Percentiles rank a stretch among this genome's conserved stretches.
These are phyloP conservation scores for Curvularia verruculosa DNA, from an alignment of 2,329 filamentous ascomycete species.

Conservation along the genomic window DNA sequence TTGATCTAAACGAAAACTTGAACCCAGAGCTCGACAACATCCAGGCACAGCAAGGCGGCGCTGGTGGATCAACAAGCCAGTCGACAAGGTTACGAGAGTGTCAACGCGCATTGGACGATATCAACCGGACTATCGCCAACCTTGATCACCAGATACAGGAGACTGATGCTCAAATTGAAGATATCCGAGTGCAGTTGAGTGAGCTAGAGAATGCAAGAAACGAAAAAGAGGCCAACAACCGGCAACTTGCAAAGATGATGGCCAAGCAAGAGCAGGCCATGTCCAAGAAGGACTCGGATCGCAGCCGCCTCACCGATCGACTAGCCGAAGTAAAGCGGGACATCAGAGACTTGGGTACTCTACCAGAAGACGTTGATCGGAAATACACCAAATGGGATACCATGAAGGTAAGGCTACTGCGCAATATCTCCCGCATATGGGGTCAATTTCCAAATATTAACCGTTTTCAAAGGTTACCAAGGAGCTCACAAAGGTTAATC, in stretches of 20 bases:
- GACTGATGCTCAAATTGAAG: constrained; percentile 75
- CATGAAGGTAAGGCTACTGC: constrained; percentile 67
- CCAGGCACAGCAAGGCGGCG: constrained; percentile 49
- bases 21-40: constrained; percentile 87
- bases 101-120: constrained; percentile 79
- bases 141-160: constrained; percentile 73
- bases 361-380: constrained; percentile 91
- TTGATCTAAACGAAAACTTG: constrained; percentile 87
- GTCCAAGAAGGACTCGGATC: constrained; percentile 90
- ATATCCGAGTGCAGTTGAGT: constrained; percentile 59
- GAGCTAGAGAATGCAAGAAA: constrained; percentile 64
- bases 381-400: constrained; percentile 85
- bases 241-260: constrained; percentile 77
- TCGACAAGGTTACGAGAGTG: constrained; percentile 73
- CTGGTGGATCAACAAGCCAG: constrained; percentile 60
- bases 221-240: constrained; percentile 72
- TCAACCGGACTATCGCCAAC: constrained; percentile 69
- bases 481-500: constrained; percentile 86
- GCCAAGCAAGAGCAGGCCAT: constrained; percentile 86
- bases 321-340: constrained; percentile 83
- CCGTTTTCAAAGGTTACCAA: constrained; percentile 43
- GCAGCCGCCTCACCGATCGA: constrained; percentile 77
- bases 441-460: constrained; percentile 12
- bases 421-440: not conserved
- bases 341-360: constrained; percentile 88